Conservation (phyloP, 768 basidiomycete genomes). For the Termitomyces sp. region DNA sequence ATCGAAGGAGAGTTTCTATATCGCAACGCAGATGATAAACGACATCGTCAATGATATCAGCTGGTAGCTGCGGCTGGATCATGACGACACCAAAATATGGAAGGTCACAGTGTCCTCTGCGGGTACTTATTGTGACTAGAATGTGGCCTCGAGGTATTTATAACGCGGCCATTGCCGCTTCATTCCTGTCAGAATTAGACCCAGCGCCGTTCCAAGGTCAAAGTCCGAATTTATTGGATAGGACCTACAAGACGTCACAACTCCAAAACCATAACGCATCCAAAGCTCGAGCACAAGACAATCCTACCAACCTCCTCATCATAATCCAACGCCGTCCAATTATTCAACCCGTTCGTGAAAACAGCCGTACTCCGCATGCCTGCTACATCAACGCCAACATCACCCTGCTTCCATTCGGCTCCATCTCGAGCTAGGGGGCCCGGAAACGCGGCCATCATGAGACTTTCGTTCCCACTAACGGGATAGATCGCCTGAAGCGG, state of each 20-base stretch:
- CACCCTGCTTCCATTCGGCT: neutral
- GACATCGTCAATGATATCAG: neutral
- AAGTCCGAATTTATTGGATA: neutral
- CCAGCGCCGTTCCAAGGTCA: neutral
- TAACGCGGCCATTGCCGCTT: neutral
- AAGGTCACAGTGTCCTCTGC: no score
- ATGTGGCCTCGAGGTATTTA: no score
- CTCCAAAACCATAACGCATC: conserved; percentile 42
- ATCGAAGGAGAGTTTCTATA: neutral
- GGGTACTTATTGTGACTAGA: no score
- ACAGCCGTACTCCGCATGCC: conserved; percentile 25
- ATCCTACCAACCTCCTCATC: conserved; percentile 56
- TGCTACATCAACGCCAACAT: neutral
- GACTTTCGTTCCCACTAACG: conserved; percentile 22
- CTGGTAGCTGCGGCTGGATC: neutral
- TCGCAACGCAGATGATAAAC: neutral
- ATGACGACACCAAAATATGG: neutral
- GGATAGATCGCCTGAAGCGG: conserved; percentile 20
- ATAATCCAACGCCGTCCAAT: conserved; percentile 63
- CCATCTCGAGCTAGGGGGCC: conserved; percentile 34
- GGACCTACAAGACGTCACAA: conserved; percentile 19
- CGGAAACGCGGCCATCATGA: conserved; percentile 52
- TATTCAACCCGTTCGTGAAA: conserved; percentile 31
- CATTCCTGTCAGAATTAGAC: neutral
- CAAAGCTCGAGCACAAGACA: conserved; percentile 50